Evolutionary conservation across 2,329 filamentous ascomycete genomes (phyloP), one percentile per base, ranked within the genome.

Genomic region (Pseudocercospora cruenta): DNA sequence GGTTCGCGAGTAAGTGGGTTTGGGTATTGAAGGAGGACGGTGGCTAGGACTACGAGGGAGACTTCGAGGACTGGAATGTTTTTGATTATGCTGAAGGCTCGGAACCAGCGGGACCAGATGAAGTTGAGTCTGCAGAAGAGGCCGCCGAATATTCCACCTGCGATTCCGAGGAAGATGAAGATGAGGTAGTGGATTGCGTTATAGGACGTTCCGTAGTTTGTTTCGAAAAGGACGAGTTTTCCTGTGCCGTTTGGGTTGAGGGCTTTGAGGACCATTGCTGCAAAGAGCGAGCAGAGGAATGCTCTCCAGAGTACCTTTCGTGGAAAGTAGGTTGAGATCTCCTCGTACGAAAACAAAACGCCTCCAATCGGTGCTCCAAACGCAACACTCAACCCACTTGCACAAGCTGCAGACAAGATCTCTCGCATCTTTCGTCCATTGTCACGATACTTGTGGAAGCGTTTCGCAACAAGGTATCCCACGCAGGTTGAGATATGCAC

Each of bases 331-430:
- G 85, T 88, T 67, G 81, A 84, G 67, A 88, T 87, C 76, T 88
- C 86, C 73, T 86, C 84, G 63, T 87, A 88, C 53, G 82, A 84
- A 73, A 89, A 89, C 3, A 88, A 77, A 0, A 88, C 86, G 8
- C 86, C 86, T 1, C 86, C 86, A 60, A 88, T 87, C 0, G 87
- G 87, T 21, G 87, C 86, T 5, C 87, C 87, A 69, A 88, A 89
- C 0, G 86, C 87, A 31, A 88, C 87, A 19, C 83, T 85, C 57
- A 89, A 75, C 1, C 86, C 87, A 12, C 85, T 80, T 0, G 86
- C 85, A 68, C 85, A 87, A 1, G 85, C 84, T 2, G 86, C 85
- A 53, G 83, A 84, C 10, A 88, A 78, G 72, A 88, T 82, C 74
- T 88, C 86, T 10, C 86, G 78, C 79, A 87, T 82, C 73, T 87